Conservation (phyloP, 73 alveolate species). For the Breviolum minutum region DNA sequence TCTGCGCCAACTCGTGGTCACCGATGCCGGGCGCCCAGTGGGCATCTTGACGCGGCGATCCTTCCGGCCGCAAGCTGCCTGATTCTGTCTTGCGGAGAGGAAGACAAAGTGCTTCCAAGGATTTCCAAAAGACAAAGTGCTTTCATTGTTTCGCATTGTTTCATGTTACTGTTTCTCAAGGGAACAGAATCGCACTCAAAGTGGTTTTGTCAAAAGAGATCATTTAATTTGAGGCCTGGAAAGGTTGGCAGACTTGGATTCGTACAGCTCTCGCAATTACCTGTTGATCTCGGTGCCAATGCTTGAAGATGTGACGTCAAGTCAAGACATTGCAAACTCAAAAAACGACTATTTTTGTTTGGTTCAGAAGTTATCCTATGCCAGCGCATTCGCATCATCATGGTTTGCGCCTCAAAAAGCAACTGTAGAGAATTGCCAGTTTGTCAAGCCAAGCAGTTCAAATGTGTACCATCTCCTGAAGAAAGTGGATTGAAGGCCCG, state of each 20-base stretch:
- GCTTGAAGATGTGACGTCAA: too few relatives aligned
- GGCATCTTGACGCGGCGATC: slow-evolving; percentile 72
- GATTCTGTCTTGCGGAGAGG: background rate
- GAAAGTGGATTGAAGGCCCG: background rate
- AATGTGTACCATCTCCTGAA: background rate
- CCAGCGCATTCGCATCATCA: background rate
- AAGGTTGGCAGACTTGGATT: too few relatives aligned
- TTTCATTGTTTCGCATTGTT: background rate
- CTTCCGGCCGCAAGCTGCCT: background rate
- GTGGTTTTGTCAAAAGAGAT: background rate
- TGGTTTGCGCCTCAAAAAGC: background rate
- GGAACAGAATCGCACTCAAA: background rate
- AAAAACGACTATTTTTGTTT: background rate
- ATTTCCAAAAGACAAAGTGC: background rate
- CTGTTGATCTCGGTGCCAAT: background rate
- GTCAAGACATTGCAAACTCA: too few relatives aligned
- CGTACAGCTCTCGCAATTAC: background rate
- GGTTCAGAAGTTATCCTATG: background rate
- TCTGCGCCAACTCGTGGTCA: slow-evolving; percentile 64
- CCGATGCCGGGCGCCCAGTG: slow-evolving; percentile 54
- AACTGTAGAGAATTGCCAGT: too few relatives aligned
- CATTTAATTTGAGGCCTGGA: too few relatives aligned
- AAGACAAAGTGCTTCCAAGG: background rate
- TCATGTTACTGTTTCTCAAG: too few relatives aligned
- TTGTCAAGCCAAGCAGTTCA: background rate